These are phyloP conservation scores for Verticillium nonalfalfae DNA, from an alignment of 2,329 filamentous ascomycete species.

Conservation along the genomic window DNA sequence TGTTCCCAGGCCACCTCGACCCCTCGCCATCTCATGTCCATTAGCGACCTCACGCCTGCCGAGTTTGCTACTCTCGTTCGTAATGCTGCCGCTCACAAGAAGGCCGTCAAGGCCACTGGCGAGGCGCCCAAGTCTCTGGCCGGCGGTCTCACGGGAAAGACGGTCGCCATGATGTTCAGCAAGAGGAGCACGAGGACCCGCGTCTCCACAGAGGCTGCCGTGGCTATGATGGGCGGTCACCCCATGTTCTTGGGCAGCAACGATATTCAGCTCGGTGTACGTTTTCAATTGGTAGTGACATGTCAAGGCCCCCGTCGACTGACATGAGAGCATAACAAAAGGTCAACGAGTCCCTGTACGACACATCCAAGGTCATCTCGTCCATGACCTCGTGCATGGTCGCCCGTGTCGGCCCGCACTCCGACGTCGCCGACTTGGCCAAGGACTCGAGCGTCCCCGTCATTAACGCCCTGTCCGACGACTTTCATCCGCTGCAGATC, in stretches of 20 bases:
- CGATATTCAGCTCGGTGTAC: slow-evolving; percentile 89
- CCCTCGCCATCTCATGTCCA: slow-evolving; percentile 86
- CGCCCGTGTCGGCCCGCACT: slow-evolving; percentile 69
- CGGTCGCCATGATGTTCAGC: slow-evolving; percentile 93
- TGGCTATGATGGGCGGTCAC: slow-evolving; percentile 82
- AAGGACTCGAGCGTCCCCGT: slow-evolving; percentile 71
- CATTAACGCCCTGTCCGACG: slow-evolving; percentile 82
- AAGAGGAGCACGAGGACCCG: slow-evolving; percentile 92
- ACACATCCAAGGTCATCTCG: slow-evolving; percentile 89
- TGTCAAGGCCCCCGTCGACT: neutral
- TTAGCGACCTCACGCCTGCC: slow-evolving; percentile 71
- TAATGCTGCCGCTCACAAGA: slow-evolving; percentile 74
- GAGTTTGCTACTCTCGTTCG: slow-evolving; percentile 79
- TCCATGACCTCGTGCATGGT: slow-evolving; percentile 85
- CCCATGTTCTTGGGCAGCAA: slow-evolving; percentile 95
- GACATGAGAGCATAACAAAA: slow-evolving; percentile 19
- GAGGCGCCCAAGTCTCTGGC: slow-evolving; percentile 52
- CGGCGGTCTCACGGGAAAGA: slow-evolving; percentile 63
- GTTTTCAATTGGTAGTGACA: slow-evolving; percentile 17
- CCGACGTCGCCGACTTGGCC: slow-evolving; percentile 66
- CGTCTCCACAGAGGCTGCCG: slow-evolving; percentile 86
- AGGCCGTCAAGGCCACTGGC: slow-evolving; percentile 61
- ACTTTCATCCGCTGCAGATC: slow-evolving; percentile 89
- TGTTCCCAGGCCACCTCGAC: slow-evolving; percentile 30
- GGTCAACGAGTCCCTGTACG: slow-evolving; percentile 92